Evolutionary conservation across 139 green algal genomes (phyloP), one percentile per base, ranked within the genome.

Genomic region (Coelastrella sp.): DNA sequence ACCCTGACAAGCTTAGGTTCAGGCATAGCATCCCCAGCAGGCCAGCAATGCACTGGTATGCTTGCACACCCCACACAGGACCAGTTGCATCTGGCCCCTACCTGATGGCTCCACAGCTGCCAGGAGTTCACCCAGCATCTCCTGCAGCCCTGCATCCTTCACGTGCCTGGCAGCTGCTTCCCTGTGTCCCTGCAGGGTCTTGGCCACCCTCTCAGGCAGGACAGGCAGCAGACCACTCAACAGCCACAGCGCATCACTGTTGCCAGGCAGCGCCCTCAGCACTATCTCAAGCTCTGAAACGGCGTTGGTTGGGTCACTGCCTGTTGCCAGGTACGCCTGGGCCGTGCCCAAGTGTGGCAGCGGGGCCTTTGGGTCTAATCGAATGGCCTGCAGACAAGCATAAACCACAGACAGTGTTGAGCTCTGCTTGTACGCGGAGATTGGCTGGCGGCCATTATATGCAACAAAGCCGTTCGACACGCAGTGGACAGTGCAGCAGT

Each of bases 81-180:
- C 35, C 35, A 49, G 35, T 72, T 72, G 63, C 63, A 72, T 35
- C 73, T 22, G 12, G 73, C 66, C 87, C 87, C n/a, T 25, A 97
- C 95, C 95, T 90, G 93, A 81, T 19, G 95, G 95, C 85, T 98
- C 96, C 12, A 80, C 84, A 7, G 91, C 22, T 7, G 94, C 93
- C 70, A 96, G 91, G 89, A 99, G 85, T 83, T 99, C 97, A 4
- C 93, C 97, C 83, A 98, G 92, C 93, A 96, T 91, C 93, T 98
- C 95, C 97, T 95, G 98, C 25, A 99, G 87, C 11, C 95, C 92
- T 0, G 87, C 68, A 27, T 96, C 93, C 11, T 90, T 78, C 7
- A 88, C 75, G 25, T 84, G 85, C 74, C 59, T 11, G 14, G 49
- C 24, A 9, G 74, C 58, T 63, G 74, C 85, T 60, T 90, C 89